A percentile compares a stretch with the other conserved stretches of the same genome.
Conservation (phyloP, 306 rosid genomes). For the Rubus parviflorus region DNA sequence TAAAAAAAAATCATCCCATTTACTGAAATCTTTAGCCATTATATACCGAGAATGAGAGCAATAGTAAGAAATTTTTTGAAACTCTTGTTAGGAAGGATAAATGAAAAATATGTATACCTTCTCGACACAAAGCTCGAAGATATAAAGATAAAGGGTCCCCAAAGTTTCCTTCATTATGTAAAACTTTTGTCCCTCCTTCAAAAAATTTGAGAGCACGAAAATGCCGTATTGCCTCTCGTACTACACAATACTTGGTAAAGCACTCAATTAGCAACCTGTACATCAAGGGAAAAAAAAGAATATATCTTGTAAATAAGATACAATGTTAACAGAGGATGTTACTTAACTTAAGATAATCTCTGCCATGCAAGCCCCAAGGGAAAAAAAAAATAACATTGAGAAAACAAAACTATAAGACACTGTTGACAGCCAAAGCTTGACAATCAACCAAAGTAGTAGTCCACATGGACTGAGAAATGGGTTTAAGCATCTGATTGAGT, state of each 20-base stretch:
- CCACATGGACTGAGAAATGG: background rate
- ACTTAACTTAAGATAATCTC: conserved; percentile 3
- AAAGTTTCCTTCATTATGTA: conserved; percentile 73
- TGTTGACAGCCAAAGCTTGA: background rate
- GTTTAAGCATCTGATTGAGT: background rate
- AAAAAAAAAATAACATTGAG: background rate
- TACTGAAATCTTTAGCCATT: background rate
- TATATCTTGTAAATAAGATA: background rate
- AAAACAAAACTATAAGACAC: background rate
- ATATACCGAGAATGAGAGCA: too few relatives aligned
- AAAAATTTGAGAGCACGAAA: conserved; percentile 81
- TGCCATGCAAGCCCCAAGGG: background rate
- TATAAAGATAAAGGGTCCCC: conserved; percentile 96
- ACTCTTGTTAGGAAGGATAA: conserved; percentile 1
- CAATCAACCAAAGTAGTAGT: background rate
- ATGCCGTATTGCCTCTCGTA: conserved; percentile 92
- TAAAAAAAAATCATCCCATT: background rate
- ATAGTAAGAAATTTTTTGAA: background rate
- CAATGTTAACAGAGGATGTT: background rate
- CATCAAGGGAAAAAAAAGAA: conserved; percentile 22
- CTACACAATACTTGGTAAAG: conserved; percentile 88
- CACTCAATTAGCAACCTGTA: conserved; percentile 92
- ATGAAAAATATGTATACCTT: conserved; percentile 55
- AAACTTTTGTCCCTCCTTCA: conserved; percentile 67
- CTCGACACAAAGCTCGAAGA: conserved; percentile 91